Evolutionary conservation across 116 monocot genomes (phyloP).

Genomic region (Papilionanthe hybrid): DNA sequence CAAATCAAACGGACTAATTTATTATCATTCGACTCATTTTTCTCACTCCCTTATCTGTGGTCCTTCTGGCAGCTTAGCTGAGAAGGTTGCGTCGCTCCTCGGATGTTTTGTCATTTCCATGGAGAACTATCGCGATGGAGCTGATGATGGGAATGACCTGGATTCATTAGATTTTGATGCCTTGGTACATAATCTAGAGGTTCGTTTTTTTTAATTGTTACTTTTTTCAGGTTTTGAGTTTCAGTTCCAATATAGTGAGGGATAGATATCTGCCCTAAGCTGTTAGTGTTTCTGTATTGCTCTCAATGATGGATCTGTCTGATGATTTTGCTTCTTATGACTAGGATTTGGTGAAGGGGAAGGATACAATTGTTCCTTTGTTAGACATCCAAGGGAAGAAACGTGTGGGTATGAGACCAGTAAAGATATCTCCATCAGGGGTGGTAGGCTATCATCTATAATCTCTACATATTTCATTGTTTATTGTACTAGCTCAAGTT

Average conservation of each 20-base stretch:
- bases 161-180: slow-evolving; percentile 74
- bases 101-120: slow-evolving; percentile 85
- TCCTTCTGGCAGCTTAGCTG: slow-evolving; percentile 55
- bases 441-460: slow-evolving; percentile 38
- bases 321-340: slow-evolving; percentile 10
- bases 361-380: slow-evolving; percentile 63
- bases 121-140: slow-evolving; percentile 86
- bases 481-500: not conserved
- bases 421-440: slow-evolving; percentile 66
- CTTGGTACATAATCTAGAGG: slow-evolving; percentile 75
- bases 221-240: not conserved
- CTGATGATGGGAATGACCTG: slow-evolving; percentile 79
- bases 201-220: slow-evolving; percentile 6
- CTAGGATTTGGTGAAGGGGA: slow-evolving; percentile 80
- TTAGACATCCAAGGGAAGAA: slow-evolving; percentile 91
- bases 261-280: not conserved
- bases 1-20: not conserved
- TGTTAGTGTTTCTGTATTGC: not conserved
- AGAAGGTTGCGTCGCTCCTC: slow-evolving; percentile 93
- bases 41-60: not conserved
- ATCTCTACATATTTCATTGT: not conserved
- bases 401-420: slow-evolving; percentile 40
- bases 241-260: not conserved
- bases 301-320: not conserved
- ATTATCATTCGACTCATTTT: not conserved